A percentile compares a stretch with the other conserved stretches of the same genome.
These are phyloP conservation scores for Sordariomycetes sp. DNA, from an alignment of 2,329 filamentous ascomycete species.

Conservation along the genomic window DNA sequence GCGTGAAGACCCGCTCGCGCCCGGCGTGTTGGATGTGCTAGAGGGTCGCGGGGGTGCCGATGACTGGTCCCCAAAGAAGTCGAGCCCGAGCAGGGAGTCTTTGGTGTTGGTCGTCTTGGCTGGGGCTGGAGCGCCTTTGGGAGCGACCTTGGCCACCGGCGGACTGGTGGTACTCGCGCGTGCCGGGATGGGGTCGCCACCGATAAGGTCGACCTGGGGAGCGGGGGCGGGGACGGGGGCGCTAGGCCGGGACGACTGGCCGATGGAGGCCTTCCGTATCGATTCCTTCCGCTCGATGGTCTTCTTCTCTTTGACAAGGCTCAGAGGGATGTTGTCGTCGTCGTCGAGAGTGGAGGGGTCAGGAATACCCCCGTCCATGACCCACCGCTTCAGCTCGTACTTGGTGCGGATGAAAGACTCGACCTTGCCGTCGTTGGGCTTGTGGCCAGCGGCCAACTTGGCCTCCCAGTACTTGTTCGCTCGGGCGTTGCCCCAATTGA, in stretches of 20 bases:
- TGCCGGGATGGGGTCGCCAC: conserved; percentile 56
- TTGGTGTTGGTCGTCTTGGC: conserved; percentile 62
- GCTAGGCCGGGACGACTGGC: conserved; percentile 26
- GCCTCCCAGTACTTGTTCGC: conserved; percentile 99
- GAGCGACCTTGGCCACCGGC: conserved; percentile 41
- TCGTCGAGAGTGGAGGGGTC: conserved; percentile 85
- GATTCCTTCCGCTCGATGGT: conserved; percentile 49
- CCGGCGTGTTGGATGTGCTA: conserved; percentile 61
- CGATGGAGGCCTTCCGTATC: conserved; percentile 47
- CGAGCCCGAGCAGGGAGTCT: conserved; percentile 82
- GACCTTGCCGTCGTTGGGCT: conserved; percentile 94
- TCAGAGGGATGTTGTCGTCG: conserved; percentile 68
- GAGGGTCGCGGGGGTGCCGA: conserved; percentile 64
- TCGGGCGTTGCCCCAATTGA: conserved; percentile 91
- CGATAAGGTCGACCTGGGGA: conserved; percentile 70
- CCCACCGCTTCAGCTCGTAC: conserved; percentile 97
- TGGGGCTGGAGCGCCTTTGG: conserved; percentile 47
- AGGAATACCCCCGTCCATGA: conserved; percentile 94
- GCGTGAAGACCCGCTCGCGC: conserved; percentile 56
- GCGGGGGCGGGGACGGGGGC: conserved; percentile 21
- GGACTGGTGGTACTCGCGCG: conserved; percentile 69
- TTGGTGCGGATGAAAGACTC: conserved; percentile 99
- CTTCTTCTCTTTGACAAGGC: conserved; percentile 56
- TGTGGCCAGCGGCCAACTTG: conserved; percentile 82
- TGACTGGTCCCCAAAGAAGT: conserved; percentile 74